Evolutionary conservation across 1,139 yeast genomes (phyloP).

Genomic region (Insectozyma bohioensis): DNA sequence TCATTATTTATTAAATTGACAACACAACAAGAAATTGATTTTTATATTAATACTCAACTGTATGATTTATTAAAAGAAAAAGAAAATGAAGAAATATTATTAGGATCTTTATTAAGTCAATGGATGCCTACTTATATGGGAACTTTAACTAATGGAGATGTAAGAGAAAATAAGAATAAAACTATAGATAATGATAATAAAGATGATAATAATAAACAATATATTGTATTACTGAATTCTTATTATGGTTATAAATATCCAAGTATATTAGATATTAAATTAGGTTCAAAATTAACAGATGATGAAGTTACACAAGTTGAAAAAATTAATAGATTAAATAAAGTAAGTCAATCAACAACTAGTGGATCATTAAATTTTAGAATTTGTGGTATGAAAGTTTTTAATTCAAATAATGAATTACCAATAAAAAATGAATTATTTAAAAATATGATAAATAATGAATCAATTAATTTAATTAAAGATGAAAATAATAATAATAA

Average conservation of each 20-base stretch:
- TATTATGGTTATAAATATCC: slow-evolving; percentile 65
- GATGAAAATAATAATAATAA: slow-evolving; percentile 23
- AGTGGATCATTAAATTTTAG: slow-evolving; percentile 75
- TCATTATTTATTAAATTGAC: slow-evolving; percentile 72
- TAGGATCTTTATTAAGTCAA: slow-evolving; percentile 43
- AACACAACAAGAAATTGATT: slow-evolving; percentile 61
- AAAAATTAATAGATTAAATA: slow-evolving; percentile 57
- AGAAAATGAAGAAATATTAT: slow-evolving; percentile 18
- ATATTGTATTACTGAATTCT: slow-evolving; percentile 74
- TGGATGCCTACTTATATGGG: slow-evolving; percentile 55
- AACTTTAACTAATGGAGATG: slow-evolving; percentile 32
- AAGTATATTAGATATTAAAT: slow-evolving; percentile 75
- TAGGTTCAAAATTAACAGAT: slow-evolving; percentile 75
- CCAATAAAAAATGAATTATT: slow-evolving; percentile 13
- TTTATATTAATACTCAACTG: slow-evolving; percentile 50
- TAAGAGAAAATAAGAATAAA: too few relatives aligned
- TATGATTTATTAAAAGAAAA: slow-evolving; percentile 15
- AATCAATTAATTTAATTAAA: slow-evolving; percentile 14
- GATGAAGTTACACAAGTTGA: slow-evolving; percentile 51
- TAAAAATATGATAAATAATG: slow-evolving; percentile 17
- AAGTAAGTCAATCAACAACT: slow-evolving; percentile 72
- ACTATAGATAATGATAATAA: not conserved
- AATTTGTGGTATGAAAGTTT: slow-evolving; percentile 85
- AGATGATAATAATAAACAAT: slow-evolving; percentile 17
- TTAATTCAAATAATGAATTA: slow-evolving; percentile 16